Evolutionary conservation across 257 asterid species (phyloP).

Genomic region (Jaltomata sinuosa): DNA sequence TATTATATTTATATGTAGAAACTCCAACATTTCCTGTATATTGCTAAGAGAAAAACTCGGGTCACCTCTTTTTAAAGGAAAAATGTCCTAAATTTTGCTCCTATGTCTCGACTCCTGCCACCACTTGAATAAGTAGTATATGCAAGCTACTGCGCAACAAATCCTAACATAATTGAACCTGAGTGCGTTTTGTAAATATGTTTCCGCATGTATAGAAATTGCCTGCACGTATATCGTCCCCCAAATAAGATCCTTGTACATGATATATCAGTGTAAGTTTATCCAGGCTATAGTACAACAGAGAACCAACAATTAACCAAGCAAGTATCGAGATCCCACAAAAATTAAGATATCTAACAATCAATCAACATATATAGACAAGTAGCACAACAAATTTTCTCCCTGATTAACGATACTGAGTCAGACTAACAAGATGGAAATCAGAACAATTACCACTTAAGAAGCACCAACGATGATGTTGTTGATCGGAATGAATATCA

Average conservation of each 20-base stretch:
- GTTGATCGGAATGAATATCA: constrained; percentile 32
- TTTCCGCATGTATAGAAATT: not conserved
- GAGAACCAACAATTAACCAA: not conserved
- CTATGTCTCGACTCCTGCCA: not conserved
- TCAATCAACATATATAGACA: not conserved
- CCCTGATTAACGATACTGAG: not conserved
- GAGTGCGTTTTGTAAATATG: not conserved
- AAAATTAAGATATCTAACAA: not conserved
- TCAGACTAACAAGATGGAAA: not conserved
- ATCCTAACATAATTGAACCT: not conserved
- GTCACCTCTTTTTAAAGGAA: not conserved
- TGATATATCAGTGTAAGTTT: not conserved
- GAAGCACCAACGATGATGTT: constrained; percentile 26
- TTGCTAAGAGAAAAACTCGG: not conserved
- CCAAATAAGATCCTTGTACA: not conserved
- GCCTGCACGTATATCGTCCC: too few species aligned
- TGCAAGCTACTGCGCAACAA: not conserved
- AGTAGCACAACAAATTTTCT: not conserved
- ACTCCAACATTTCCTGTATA: not conserved
- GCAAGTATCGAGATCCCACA: not conserved
- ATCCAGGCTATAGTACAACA: not conserved
- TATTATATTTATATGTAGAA: too few species aligned
- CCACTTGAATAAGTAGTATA: not conserved
- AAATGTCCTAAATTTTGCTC: not conserved
- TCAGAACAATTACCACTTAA: constrained; percentile 4